Base-by-base conservation (phyloP, 148 eudicot genomes). In the Arbutus unedo region DNA sequence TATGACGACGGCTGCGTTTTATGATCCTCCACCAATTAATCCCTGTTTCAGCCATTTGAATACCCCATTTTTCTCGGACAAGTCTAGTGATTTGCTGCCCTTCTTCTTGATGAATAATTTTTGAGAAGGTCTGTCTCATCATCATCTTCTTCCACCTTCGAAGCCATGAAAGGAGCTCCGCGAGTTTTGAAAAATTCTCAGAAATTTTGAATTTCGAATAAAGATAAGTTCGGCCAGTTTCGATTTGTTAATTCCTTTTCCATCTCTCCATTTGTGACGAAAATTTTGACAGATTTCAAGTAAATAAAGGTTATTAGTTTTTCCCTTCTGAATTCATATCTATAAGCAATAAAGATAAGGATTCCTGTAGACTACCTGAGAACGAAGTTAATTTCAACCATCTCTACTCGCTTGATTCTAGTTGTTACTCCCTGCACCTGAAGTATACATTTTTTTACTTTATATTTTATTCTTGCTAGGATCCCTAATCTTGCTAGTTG, bases 11-110 rank as follows among this genome's bases (percentile, higher is more conserved):
- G 38, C 38, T 1, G 9, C 48, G 13, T 14, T 38, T 38, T 14
- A 38, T 38, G 48, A 70, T 25, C 88, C 76, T 19, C 86, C 87
- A 54, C 80, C 83, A 0, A 62, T 57, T 41, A 80, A 80, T 78
- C 79, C 83, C 19, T 83, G 85, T 71, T 86, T 86, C 72, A 76
- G 31, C 77, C 23, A 64, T 23, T 3, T 64, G 41, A 85, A 81
- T 53, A 83, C 83, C 14, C 85, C 88, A 4, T 67, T 86, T 55
- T 83, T 86, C 56, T n/a, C n/a, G n/a, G n/a, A 90, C 5, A 83
- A 71, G 74, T 83, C 86, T 13, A 76, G 54, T 25, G 83, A n/a
- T 6, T 74, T 87, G 23, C 79, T 8, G 45, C 25, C 51, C 19
- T 51, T 70, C 25, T 25, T 55, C 2, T 66, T 54, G 44, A 79